phyloP scores from a whole-genome alignment of 495 filamentous ascomycete genomes.

The Aspergillus mulundensis region DNA sequence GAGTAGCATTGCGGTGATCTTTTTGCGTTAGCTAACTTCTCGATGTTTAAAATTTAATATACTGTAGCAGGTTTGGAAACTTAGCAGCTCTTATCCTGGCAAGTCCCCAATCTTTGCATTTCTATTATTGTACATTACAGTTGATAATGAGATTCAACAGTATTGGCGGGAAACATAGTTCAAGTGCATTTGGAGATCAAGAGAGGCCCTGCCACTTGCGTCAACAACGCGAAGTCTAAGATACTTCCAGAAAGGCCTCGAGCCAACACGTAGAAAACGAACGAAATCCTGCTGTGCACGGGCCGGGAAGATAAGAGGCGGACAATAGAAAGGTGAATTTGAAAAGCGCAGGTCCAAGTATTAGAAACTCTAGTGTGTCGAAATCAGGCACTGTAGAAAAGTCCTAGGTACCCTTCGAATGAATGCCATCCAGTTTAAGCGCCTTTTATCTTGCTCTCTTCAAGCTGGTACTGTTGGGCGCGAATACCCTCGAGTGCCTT shows the following conservation, averaged over 20 bases:
- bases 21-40: too few species aligned
- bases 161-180: not conserved
- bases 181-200: not conserved
- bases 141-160: not conserved
- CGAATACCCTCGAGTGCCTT: constrained; percentile 67
- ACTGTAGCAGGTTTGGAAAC: too few species aligned
- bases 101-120: not conserved
- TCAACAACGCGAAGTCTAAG: constrained; percentile 1
- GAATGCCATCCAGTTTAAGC: constrained; percentile 31
- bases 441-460: constrained; percentile 42
- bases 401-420: not conserved
- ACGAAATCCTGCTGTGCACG: not conserved
- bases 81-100: too few species aligned
- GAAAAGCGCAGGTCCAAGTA: constrained; percentile 3
- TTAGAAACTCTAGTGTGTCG: not conserved
- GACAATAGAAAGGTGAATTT: not conserved
- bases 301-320: not conserved
- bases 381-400: constrained; percentile 2
- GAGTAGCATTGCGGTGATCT: not conserved
- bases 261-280: not conserved
- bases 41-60: too few species aligned
- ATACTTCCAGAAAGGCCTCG: not conserved
- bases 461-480: constrained; percentile 52
- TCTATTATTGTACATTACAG: not conserved
- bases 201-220: constrained; percentile 1